Evolutionary conservation across 495 filamentous ascomycete species (phyloP), one percentile per base, ranked within the genome.

Genomic region (Lichina pygmaea): DNA sequence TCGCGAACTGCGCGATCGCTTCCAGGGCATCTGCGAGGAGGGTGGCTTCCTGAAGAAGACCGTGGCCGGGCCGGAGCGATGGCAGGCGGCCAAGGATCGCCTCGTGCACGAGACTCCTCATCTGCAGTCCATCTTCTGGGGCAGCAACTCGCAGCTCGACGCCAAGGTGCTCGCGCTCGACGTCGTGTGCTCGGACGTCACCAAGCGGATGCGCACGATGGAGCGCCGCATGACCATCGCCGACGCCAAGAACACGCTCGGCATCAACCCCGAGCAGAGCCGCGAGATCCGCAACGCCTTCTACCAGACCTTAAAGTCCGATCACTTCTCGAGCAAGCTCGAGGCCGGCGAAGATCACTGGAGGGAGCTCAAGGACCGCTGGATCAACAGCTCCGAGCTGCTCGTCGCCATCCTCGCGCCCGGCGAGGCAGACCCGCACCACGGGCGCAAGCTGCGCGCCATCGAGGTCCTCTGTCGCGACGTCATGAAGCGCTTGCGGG

Each of bases 161-260:
- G 55, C 62, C n/a, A 75, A 76, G 46, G 62, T 64, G 15, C 66
- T 80, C 44, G 75, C 81, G 0, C 61, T 89, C 7, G 81, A 89
- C 58, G 67, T 81, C 30, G 72, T 89, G 24, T 81, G 77, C 52
- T 74, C 66, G n/a, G 78, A 86, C 56, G 78, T 86, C 42, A 83
- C 78, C 8, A 89, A 89, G 57, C 63, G 75, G 24, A 77, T 85
- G 66, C 66, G 81, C 37, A 75, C 67, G 0, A 45, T 70, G 32
- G 66, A 71, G 45, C 61, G 61, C n/a, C 60, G 64, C 31, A 72
- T 86, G 63, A 76, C 72, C 4, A 68, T 84, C 41, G 68, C 71
- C 33, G 76, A 83, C 48, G 78, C 78, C 15, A 84, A 83, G 53
- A 76, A 74, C 48, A 61, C 68, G 7, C 66, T 89, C 11, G 72